A percentile compares a stretch with the other conserved stretches of the same genome.
phyloP scores from a whole-genome alignment of 1,139 yeast genomes.

The Magnusiomyces sp. region DNA sequence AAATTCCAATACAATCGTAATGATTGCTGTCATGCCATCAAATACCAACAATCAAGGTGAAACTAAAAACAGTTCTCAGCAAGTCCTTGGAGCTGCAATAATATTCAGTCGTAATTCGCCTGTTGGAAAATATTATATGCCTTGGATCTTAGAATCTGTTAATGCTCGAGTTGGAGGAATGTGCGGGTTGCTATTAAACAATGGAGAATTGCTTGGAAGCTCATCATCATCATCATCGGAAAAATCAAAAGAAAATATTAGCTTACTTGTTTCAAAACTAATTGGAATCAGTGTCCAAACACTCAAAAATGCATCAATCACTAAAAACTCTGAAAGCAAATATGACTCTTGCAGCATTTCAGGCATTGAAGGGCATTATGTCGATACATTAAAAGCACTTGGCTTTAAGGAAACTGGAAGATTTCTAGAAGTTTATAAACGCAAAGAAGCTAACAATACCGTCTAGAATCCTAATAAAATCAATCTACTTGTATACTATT shows the following conservation, averaged over 20 bases:
- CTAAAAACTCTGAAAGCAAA: background rate
- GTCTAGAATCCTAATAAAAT: too few relatives aligned
- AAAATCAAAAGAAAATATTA: too few relatives aligned
- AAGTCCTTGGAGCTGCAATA: background rate
- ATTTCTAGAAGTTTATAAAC: conserved; percentile 2
- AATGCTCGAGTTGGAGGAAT: conserved; percentile 43
- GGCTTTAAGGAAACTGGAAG: background rate
- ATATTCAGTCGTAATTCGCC: conserved; percentile 15
- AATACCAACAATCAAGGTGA: background rate
- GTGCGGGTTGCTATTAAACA: too few relatives aligned
- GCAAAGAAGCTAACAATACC: too few relatives aligned
- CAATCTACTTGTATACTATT: too few relatives aligned
- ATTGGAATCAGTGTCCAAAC: background rate
- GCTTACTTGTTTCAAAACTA: conserved; percentile 41
- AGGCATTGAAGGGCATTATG: conserved; percentile 1
- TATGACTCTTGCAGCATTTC: background rate
- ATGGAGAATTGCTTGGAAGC: too few relatives aligned
- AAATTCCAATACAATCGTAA: background rate
- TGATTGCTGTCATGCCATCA: background rate
- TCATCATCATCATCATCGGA: too few relatives aligned
- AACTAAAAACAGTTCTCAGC: background rate
- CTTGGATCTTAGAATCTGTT: conserved; percentile 37
- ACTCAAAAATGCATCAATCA: background rate
- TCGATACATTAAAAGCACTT: background rate
- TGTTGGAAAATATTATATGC: conserved; percentile 44